These are phyloP conservation scores for Dictyostelium citrinum DNA, from an alignment of 78 protist species.

Conservation along the genomic window DNA sequence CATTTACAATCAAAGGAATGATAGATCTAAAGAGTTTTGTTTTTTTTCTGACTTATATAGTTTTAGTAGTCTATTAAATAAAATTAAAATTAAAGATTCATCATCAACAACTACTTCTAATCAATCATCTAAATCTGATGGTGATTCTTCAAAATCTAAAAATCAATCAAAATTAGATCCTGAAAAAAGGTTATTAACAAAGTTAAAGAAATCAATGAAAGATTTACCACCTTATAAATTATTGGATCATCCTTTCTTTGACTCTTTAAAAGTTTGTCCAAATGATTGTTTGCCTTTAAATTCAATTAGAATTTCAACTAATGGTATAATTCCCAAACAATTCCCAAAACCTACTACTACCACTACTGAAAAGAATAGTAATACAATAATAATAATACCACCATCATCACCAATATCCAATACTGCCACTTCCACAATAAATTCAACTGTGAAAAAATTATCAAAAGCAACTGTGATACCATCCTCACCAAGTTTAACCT, in stretches of 20 bases:
- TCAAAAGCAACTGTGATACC: not conserved
- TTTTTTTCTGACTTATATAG: not conserved
- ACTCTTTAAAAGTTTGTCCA: conserved; percentile 2
- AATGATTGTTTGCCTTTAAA: not conserved
- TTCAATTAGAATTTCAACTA: conserved; percentile 19
- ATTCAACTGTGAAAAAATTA: not conserved
- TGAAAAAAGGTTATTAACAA: not conserved
- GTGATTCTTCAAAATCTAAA: too few relatives aligned
- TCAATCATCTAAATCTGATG: too few relatives aligned
- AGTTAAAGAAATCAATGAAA: not conserved
- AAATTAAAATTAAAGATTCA: not conserved
- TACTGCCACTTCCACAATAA: not conserved
- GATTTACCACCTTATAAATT: not conserved
- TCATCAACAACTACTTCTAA: not conserved
- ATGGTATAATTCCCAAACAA: conserved; percentile 41
- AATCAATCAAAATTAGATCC: not conserved
- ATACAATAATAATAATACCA: not conserved
- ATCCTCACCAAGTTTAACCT: not conserved
- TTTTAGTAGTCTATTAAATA: not conserved
- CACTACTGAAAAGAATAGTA: not conserved
- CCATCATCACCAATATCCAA: not conserved
- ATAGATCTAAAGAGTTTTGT: not conserved
- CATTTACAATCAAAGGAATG: conserved; percentile 31
- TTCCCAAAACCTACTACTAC: conserved; percentile 10
- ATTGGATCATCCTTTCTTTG: conserved; percentile 41